Percentiles rank a stretch among this genome's conserved stretches.
Conservation (phyloP, 73 alveolate species). For the Symbiodinium natans region DNA sequence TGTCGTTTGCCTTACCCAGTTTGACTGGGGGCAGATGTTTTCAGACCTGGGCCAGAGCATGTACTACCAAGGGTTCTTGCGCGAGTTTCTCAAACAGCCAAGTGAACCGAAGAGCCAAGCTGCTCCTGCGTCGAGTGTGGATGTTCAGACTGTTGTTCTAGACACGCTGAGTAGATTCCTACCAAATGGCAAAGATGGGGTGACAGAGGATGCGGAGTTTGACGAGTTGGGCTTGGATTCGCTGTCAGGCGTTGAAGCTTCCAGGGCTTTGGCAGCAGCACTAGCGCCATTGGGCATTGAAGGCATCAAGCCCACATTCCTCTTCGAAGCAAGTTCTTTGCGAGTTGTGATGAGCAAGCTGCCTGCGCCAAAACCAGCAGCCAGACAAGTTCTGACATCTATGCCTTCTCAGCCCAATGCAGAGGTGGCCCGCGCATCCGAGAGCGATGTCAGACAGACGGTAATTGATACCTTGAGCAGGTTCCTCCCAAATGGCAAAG, state of each 20-base stretch:
- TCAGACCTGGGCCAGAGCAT: background rate
- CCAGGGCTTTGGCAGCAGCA: conserved; percentile 32
- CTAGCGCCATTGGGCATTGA: conserved; percentile 1
- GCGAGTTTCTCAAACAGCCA: background rate
- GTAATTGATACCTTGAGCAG: conserved; percentile 31
- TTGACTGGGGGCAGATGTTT: background rate
- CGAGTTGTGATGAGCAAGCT: background rate
- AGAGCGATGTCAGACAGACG: background rate
- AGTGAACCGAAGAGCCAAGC: background rate
- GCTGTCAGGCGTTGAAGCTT: conserved; percentile 50
- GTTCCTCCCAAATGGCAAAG: conserved; percentile 25
- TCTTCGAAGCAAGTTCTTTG: conserved; percentile 36
- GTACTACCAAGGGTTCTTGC: background rate
- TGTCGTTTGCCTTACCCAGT: conserved; percentile 36
- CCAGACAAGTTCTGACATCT: background rate
- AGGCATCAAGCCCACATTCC: conserved; percentile 29
- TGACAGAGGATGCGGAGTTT: conserved; percentile 40
- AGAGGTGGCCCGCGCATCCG: background rate
- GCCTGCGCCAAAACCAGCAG: background rate
- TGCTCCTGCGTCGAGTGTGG: background rate
- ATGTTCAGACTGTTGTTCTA: background rate
- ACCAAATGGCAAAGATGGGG: conserved; percentile 30
- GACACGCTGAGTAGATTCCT: conserved; percentile 24
- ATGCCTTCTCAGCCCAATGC: background rate
- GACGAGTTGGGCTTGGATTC: conserved; percentile 56